Evolutionary conservation across 1,284 basidiomycete species (phyloP).

Genomic region (Heterobasidion irregulare): DNA sequence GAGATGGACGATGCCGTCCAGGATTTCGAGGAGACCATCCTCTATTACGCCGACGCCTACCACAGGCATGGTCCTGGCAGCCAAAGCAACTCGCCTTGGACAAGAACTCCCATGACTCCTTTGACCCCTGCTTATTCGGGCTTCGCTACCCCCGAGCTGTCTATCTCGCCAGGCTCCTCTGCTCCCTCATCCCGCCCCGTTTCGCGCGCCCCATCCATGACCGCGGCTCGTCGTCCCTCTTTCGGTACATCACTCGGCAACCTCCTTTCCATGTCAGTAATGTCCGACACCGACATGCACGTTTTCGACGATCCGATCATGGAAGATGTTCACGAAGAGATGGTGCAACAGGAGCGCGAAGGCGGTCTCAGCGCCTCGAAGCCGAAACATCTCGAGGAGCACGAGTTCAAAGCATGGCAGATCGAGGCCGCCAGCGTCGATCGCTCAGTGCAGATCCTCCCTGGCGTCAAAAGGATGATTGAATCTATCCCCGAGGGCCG

Average conservation of each 20-base stretch:
- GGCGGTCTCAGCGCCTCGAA: neutral
- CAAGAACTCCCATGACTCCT: constrained; percentile 24
- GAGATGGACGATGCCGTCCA: constrained; percentile 65
- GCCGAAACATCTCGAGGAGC: neutral
- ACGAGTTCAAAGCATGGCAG: constrained; percentile 39
- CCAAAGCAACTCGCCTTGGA: constrained; percentile 15
- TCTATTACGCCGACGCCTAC: constrained; percentile 67
- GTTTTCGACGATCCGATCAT: constrained; percentile 2
- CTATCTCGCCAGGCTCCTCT: neutral
- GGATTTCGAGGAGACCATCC: constrained; percentile 62
- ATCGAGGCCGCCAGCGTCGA: constrained; percentile 55
- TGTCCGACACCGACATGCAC: neutral
- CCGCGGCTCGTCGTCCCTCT: constrained; percentile 31
- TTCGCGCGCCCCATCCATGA: neutral
- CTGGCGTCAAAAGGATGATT: constrained; percentile 65
- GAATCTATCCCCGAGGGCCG: constrained; percentile 57
- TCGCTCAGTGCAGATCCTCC: constrained; percentile 65
- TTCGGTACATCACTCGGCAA: constrained; percentile 40
- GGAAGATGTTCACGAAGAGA: constrained; percentile 2
- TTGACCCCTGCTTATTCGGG: neutral
- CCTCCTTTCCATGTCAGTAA: constrained; percentile 14
- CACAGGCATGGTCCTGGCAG: constrained; percentile 34
- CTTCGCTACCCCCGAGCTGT: neutral
- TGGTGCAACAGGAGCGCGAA: neutral
- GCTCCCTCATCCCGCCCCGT: neutral